Percentiles rank a stretch among this genome's conserved stretches.
phyloP scores from a whole-genome alignment of 805 yeast species.

The Zygosaccharomyces gambellarensis region DNA sequence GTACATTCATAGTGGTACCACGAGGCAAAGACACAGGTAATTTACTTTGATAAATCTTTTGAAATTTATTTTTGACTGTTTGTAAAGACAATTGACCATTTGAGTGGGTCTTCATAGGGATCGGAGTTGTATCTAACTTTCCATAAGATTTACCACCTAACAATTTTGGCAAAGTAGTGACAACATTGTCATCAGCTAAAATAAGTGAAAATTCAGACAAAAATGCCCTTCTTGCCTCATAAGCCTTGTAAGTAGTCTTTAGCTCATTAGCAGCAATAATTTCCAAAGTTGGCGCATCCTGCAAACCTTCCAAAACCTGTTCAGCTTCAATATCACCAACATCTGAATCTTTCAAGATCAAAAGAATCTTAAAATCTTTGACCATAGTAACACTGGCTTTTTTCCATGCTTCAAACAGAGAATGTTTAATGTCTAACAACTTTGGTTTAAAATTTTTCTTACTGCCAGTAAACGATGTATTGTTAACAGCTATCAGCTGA shows the following conservation, averaged over 20 bases:
- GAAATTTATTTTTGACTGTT: slow-evolving; percentile 54
- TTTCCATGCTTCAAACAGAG: slow-evolving; percentile 31
- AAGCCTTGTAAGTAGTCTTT: slow-evolving; percentile 82
- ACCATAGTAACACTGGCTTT: slow-evolving; percentile 28
- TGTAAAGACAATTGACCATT: slow-evolving; percentile 38
- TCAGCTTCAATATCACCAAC: slow-evolving; percentile 34
- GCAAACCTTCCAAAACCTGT: slow-evolving; percentile 57
- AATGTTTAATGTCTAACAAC: slow-evolving; percentile 38
- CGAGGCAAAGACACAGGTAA: slow-evolving; percentile 66
- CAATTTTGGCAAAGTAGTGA: slow-evolving; percentile 74
- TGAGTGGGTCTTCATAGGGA: slow-evolving; percentile 50
- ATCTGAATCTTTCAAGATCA: slow-evolving; percentile 40
- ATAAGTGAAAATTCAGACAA: slow-evolving; percentile 65
- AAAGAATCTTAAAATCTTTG: slow-evolving; percentile 36
- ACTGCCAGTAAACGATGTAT: slow-evolving; percentile 50
- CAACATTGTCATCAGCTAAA: slow-evolving; percentile 76
- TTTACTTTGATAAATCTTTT: slow-evolving; percentile 48
- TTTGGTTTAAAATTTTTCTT: slow-evolving; percentile 58
- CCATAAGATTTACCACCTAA: slow-evolving; percentile 85
- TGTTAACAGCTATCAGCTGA: slow-evolving; percentile 59
- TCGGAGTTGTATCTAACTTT: slow-evolving; percentile 57
- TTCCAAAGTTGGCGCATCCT: slow-evolving; percentile 35
- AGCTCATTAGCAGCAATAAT: slow-evolving; percentile 70
- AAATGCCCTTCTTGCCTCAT: slow-evolving; percentile 78
- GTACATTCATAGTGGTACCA: slow-evolving; percentile 61